Evolutionary conservation across 371 early-diverging fungal species (phyloP), one percentile per base, ranked within the genome.

Genomic region (Thermomucor indicae-seudaticae): DNA sequence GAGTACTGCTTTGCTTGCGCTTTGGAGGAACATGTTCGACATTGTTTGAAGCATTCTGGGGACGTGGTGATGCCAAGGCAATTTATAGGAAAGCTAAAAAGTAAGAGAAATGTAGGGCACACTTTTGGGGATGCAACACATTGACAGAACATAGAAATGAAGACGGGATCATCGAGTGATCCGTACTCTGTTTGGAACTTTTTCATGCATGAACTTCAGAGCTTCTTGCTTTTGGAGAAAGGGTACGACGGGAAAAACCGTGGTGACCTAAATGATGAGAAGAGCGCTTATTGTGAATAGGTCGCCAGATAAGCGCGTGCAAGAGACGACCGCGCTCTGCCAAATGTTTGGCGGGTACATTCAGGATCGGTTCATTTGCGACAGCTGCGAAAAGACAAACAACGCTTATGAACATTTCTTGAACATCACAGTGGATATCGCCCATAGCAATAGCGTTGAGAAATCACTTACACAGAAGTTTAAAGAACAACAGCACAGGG

Each of bases 291-390:
- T 27, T 29, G 22, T 43, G 32, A 29, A 4, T 53, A 85, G 83
- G 60, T 61, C 87, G 14, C 79, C 84, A 47, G 73, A 80, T 38
- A 51, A 60, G 11, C 78, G 79, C 32, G 72, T 85, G 49, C 83
- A 86, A 54, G 84, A 89, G 62, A 89, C 92, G 11, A 89, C 91
- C 6, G 73, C 86, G 22, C 56, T 90, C 20, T 81, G 87, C 62
- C 89, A 84, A 51, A 79, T 91, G 7, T 92, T 92, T 81, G 91
- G 90, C 51, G 93, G 93, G 0, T 85, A 84, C 47, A 57, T 90
- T 28, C 89, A 88, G 51, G 82, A 82, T 43, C 74, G 80, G 37
- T 72, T 90, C 52, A 70, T 64, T 39, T 95, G 95, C 64, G 53
- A 75, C 16, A 54, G 54, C 17, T 95, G 95, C 68, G 78, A 80